Evolutionary conservation across 192 early-diverging fungal species (phyloP).

Genomic region (Dimargaris verticillata): DNA sequence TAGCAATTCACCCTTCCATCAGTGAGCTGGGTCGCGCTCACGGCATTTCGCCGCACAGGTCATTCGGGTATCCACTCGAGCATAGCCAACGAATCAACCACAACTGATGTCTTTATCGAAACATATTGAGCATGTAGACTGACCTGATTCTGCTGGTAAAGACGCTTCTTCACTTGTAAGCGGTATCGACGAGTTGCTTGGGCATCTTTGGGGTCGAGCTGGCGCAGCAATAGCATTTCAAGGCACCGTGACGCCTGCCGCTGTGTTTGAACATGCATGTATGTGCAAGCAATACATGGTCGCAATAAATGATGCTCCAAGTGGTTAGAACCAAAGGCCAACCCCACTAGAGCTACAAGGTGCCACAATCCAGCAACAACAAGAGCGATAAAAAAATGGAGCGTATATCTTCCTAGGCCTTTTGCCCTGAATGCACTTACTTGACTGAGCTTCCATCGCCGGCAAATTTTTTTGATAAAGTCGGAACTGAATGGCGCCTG

Average conservation of each 20-base stretch:
- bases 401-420: too few species aligned
- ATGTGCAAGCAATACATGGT: too few species aligned
- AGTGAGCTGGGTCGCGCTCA: neutral
- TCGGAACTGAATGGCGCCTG: constrained; percentile 35
- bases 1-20: neutral
- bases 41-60: neutral
- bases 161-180: constrained; percentile 65
- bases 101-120: neutral
- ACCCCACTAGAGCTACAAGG: too few species aligned
- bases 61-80: neutral
- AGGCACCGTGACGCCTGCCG: constrained; percentile 67
- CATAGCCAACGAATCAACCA: neutral
- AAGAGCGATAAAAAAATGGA: too few species aligned
- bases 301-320: too few species aligned
- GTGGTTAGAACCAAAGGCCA: too few species aligned
- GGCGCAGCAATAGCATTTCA: constrained; percentile 56
- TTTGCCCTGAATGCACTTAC: constrained; percentile 21
- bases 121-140: constrained; percentile 2
- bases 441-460: constrained; percentile 58
- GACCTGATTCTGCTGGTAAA: constrained; percentile 63
- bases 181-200: constrained; percentile 38
- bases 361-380: too few species aligned
- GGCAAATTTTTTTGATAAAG: constrained; percentile 29
- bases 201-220: constrained; percentile 32
- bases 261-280: constrained; percentile 24